phyloP scores from a whole-genome alignment of 2,329 filamentous ascomycete species.

The Coniochaeta ligniaria region DNA sequence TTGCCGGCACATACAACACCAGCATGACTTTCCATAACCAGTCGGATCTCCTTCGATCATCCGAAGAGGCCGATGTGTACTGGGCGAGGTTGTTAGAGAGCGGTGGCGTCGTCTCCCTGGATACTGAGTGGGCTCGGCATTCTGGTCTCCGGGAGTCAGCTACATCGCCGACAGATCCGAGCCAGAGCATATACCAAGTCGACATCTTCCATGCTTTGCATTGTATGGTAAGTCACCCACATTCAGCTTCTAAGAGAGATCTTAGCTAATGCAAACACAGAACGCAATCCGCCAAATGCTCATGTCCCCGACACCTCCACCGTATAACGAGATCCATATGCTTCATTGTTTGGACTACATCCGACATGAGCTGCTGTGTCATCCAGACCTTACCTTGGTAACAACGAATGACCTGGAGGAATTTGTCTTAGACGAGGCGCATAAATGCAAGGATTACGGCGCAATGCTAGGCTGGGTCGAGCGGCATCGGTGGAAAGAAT shows the following conservation, averaged over 20 bases:
- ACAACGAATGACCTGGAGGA: conserved; percentile 8
- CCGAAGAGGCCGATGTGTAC: conserved; percentile 2
- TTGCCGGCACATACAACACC: neutral
- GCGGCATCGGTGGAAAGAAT: conserved; percentile 9
- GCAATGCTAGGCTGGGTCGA: conserved; percentile 9
- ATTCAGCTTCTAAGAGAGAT: neutral
- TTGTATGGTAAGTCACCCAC: conserved; percentile 4
- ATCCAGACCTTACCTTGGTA: conserved; percentile 8
- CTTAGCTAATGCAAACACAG: neutral
- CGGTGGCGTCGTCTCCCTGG: conserved; percentile 7
- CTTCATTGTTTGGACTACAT: conserved; percentile 11
- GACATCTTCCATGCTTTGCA: conserved; percentile 10
- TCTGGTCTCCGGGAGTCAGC: conserved; percentile 7
- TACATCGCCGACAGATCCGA: conserved; percentile 7
- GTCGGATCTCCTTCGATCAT: neutral
- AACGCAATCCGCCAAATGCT: conserved; percentile 9
- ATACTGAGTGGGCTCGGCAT: conserved; percentile 6
- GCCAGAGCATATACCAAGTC: conserved; percentile 9
- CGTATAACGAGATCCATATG: conserved; percentile 9
- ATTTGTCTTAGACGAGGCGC: conserved; percentile 8
- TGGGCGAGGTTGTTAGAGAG: conserved; percentile 6
- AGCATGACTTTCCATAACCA: conserved; percentile 1
- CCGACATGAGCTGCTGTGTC: conserved; percentile 8
- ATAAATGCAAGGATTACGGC: conserved; percentile 8
- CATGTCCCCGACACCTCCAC: conserved; percentile 4